Evolutionary conservation across 305 asterid species (phyloP).

Genomic region (Salvia sclarea): DNA sequence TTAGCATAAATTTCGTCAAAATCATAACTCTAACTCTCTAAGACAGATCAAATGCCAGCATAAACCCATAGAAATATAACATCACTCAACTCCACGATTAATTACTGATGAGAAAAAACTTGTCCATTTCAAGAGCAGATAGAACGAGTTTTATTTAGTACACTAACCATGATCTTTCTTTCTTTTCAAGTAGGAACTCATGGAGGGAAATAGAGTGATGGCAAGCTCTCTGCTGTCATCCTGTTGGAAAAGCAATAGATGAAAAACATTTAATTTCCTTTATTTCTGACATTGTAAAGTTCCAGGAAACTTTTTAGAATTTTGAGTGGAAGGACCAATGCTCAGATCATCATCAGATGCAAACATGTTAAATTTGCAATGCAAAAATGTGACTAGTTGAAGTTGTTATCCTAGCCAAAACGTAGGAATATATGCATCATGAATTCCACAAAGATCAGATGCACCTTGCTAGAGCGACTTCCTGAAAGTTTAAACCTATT

Average conservation of each 20-base stretch:
- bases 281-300: constrained; percentile 1
- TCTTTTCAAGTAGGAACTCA: constrained; percentile 65
- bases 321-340: constrained; percentile 7
- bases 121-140: not conserved
- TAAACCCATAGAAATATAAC: constrained; percentile 15
- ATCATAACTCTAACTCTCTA: not conserved
- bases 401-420: constrained; percentile 2
- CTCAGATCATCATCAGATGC: constrained; percentile 7
- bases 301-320: not conserved
- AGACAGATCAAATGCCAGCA: not conserved
- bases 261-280: not conserved
- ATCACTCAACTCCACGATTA: constrained; percentile 13
- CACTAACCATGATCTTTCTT: constrained; percentile 89
- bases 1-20: constrained; percentile 3
- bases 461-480: constrained; percentile 63
- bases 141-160: not conserved
- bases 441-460: constrained; percentile 24
- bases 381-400: not conserved
- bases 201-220: constrained; percentile 67
- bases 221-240: constrained; percentile 94
- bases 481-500: constrained; percentile 71
- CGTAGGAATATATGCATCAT: not conserved
- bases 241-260: constrained; percentile 44
- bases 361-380: constrained; percentile 2
- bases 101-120: not conserved